Percentiles rank a stretch among this genome's conserved stretches.
Evolutionary conservation across 441 rosid species (phyloP).

Genomic region (Adansonia rubrostipa): DNA sequence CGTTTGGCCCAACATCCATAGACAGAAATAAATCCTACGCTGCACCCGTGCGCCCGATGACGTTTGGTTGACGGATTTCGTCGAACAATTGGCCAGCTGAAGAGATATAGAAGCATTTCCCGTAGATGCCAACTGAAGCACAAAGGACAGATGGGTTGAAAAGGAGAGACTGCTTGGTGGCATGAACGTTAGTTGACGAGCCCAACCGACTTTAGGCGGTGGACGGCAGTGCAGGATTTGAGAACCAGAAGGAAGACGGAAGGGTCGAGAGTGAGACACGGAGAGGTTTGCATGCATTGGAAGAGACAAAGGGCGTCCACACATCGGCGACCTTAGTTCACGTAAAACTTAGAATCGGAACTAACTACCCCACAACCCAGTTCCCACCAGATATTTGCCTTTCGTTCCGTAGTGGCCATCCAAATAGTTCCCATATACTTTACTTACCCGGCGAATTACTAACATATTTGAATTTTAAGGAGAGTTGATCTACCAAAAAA

Average conservation of each 20-base stretch:
- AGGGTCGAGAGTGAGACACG: conserved; percentile 55
- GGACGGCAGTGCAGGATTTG: conserved; percentile 58
- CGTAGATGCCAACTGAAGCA: conserved; percentile 53
- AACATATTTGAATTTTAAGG: too few species aligned
- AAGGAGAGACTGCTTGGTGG: conserved; percentile 41
- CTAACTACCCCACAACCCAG: too few species aligned
- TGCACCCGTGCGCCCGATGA: conserved; percentile 36
- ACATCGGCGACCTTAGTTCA: conserved; percentile 47
- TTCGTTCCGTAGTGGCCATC: too few species aligned
- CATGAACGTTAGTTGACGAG: conserved; percentile 48
- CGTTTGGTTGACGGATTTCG: conserved; percentile 55
- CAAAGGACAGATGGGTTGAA: conserved; percentile 54
- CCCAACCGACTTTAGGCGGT: conserved; percentile 44
- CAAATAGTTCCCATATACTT: too few species aligned
- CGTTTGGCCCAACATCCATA: conserved; percentile 57
- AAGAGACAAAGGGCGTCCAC: conserved; percentile 53
- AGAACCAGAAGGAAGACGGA: conserved; percentile 59
- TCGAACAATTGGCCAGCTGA: conserved; percentile 61
- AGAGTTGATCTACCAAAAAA: too few species aligned
- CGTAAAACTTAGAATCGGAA: conserved; percentile 18
- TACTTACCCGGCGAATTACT: too few species aligned
- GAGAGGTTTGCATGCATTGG: conserved; percentile 48
- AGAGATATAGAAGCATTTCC: conserved; percentile 49
- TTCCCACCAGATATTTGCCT: too few species aligned
- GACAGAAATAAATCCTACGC: conserved; percentile 41